Percentiles rank a stretch among this genome's conserved stretches.
Evolutionary conservation across 2,329 filamentous ascomycete species (phyloP).

Genomic region (Cercospora sesami): DNA sequence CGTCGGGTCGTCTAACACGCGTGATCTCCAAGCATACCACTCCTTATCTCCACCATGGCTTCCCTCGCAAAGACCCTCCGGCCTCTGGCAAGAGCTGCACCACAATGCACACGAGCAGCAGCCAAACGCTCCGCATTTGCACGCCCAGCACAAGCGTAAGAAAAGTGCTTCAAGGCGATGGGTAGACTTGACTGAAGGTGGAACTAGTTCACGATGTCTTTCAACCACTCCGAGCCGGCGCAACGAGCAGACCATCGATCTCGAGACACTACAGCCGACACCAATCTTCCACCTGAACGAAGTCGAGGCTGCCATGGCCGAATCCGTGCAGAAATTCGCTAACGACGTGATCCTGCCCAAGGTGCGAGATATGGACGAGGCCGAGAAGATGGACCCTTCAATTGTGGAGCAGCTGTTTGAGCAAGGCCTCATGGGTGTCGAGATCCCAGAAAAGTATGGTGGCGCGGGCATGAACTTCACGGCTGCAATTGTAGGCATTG

Average conservation of each 20-base stretch:
- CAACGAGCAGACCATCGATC: constrained; percentile 50
- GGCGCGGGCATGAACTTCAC: constrained; percentile 99
- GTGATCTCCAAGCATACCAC: not conserved
- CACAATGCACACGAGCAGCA: constrained; percentile 25
- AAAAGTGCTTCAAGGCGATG: not conserved
- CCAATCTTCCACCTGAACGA: constrained; percentile 93
- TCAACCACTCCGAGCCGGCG: constrained; percentile 43
- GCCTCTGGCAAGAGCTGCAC: constrained; percentile 37
- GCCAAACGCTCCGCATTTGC: constrained; percentile 23
- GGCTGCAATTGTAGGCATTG: constrained; percentile 89
- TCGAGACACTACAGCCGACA: constrained; percentile 78
- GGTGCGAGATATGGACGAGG: constrained; percentile 96
- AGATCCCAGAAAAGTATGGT: constrained; percentile 96
- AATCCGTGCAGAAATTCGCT: constrained; percentile 88
- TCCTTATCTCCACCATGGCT: constrained; percentile 30
- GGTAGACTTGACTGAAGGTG: constrained; percentile 2
- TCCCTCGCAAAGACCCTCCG: constrained; percentile 37
- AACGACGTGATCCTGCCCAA: constrained; percentile 84
- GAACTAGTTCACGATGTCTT: constrained; percentile 42
- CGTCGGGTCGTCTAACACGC: not conserved
- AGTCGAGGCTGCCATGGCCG: constrained; percentile 82
- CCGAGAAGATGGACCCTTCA: constrained; percentile 84
- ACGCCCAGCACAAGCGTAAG: constrained; percentile 24
- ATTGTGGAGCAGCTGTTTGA: constrained; percentile 94
- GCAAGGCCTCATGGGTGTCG: constrained; percentile 94